Evolutionary conservation across 345 rosid genomes (phyloP).

Genomic region (rapeseed (Brassica napus)): DNA sequence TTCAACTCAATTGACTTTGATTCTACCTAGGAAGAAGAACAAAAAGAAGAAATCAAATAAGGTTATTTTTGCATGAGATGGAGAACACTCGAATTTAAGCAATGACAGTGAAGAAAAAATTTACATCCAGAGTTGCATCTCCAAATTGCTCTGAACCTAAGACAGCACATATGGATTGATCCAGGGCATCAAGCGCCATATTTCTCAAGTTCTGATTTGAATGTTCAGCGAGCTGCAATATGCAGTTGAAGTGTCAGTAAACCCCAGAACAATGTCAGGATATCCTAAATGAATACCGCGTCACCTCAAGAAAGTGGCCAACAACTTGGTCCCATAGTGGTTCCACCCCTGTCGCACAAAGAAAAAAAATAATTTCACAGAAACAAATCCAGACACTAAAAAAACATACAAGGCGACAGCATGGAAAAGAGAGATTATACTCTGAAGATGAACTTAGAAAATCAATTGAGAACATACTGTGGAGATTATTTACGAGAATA

Average conservation of each 20-base stretch:
- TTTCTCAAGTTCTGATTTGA: constrained; percentile 77
- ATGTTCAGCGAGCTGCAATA: constrained; percentile 85
- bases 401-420: constrained; percentile 1
- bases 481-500: constrained; percentile 88
- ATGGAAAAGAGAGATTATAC: constrained; percentile 20
- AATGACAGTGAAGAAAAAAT: constrained; percentile 37
- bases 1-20: constrained; percentile 50
- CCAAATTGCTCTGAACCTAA: constrained; percentile 83
- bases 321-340: constrained; percentile 95
- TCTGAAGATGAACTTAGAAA: background rate
- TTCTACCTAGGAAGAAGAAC: constrained; percentile 52
- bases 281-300: constrained; percentile 13
- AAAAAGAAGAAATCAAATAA: constrained; percentile 28
- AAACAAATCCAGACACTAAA: constrained; percentile 14
- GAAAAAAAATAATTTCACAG: constrained; percentile 7
- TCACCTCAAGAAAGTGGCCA: constrained; percentile 92
- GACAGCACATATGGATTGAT: constrained; percentile 89
- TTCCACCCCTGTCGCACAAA: constrained; percentile 67
- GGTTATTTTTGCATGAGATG: constrained; percentile 22
- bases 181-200: constrained; percentile 93
- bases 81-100: constrained; percentile 20
- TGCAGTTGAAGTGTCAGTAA: constrained; percentile 42
- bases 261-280: constrained; percentile 24
- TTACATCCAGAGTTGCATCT: constrained; percentile 57
- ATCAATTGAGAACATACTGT: constrained; percentile 60